Evolutionary conservation across 2,329 filamentous ascomycete genomes (phyloP).

Genomic region (Clonostachys byssicola): DNA sequence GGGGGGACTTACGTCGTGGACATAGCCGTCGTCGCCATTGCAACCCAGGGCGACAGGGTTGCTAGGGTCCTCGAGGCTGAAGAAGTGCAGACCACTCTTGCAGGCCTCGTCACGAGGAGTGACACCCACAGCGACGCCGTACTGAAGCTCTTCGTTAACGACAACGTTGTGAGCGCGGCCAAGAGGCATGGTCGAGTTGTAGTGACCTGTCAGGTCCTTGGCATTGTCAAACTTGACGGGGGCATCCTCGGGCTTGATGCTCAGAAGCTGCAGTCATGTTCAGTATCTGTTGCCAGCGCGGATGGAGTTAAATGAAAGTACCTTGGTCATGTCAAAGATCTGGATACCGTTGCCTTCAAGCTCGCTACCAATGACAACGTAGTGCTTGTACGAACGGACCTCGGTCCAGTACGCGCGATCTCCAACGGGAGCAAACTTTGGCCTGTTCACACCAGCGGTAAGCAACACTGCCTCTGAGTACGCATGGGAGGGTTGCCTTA

Average conservation of each 20-base stretch:
- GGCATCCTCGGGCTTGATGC: conserved; percentile 27
- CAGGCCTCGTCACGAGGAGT: conserved; percentile 40
- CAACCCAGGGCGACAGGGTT: conserved; percentile 44
- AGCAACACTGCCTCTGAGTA: not conserved
- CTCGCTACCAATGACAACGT: conserved; percentile 27
- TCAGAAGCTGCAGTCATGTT: conserved; percentile 20
- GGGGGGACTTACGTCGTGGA: conserved; percentile 28
- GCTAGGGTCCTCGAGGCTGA: conserved; percentile 37
- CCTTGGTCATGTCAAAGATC: conserved; percentile 56
- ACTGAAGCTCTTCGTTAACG: conserved; percentile 21
- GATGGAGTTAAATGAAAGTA: not conserved
- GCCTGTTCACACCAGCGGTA: not conserved
- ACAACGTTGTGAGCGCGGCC: conserved; percentile 31
- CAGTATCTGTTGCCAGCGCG: too few relatives aligned
- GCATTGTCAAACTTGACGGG: conserved; percentile 19
- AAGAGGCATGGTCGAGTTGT: conserved; percentile 14
- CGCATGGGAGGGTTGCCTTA: conserved; percentile 5
- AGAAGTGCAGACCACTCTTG: conserved; percentile 29
- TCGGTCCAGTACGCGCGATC: conserved; percentile 22
- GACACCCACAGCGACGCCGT: conserved; percentile 39
- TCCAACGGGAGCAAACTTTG: conserved; percentile 6
- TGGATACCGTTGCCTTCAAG: conserved; percentile 49
- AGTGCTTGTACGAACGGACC: conserved; percentile 24
- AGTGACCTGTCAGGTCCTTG: conserved; percentile 23
- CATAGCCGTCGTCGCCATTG: conserved; percentile 41